A percentile compares a stretch with the other conserved stretches of the same genome.
Conservation (phyloP, 805 yeast species). For the Cyberlindnera xishuangbannaensis region DNA sequence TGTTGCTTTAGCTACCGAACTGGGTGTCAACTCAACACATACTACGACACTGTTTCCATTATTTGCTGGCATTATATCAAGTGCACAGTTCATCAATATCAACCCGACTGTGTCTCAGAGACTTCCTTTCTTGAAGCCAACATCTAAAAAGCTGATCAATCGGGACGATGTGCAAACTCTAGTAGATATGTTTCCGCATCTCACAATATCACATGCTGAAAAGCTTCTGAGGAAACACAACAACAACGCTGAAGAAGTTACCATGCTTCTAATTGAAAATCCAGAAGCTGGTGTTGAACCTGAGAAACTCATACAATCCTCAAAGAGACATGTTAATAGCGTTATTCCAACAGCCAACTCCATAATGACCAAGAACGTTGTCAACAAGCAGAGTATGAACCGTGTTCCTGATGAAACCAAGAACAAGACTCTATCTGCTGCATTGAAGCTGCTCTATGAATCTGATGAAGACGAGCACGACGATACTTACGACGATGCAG, state of each 20-base stretch:
- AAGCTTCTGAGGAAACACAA: constrained; percentile 42
- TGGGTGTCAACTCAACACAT: constrained; percentile 38
- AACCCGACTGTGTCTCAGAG: constrained; percentile 49
- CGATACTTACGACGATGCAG: constrained; percentile 62
- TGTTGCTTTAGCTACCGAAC: constrained; percentile 35
- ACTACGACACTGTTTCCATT: constrained; percentile 47
- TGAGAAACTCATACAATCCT: constrained; percentile 3
- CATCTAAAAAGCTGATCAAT: constrained; percentile 1
- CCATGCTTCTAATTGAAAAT: constrained; percentile 56
- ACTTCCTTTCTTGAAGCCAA: constrained; percentile 37
- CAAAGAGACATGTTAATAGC: constrained; percentile 18
- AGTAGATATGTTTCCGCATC: constrained; percentile 63
- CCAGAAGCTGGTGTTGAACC: constrained; percentile 36
- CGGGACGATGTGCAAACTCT: constrained; percentile 29
- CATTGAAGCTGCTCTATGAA: constrained; percentile 58
- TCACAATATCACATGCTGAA: constrained; percentile 42
- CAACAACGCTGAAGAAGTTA: constrained; percentile 49
- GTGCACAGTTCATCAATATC: constrained; percentile 38
- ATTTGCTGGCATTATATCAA: constrained; percentile 46
- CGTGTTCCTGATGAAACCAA: constrained; percentile 43
- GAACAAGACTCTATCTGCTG: constrained; percentile 52
- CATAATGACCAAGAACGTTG: constrained; percentile 15
- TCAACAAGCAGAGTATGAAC: constrained; percentile 7
- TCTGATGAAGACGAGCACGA: constrained; percentile 84
- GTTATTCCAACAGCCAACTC: constrained; percentile 13